phyloP scores from a whole-genome alignment of 208 protist species.

The Acanthamoeba quina region DNA sequence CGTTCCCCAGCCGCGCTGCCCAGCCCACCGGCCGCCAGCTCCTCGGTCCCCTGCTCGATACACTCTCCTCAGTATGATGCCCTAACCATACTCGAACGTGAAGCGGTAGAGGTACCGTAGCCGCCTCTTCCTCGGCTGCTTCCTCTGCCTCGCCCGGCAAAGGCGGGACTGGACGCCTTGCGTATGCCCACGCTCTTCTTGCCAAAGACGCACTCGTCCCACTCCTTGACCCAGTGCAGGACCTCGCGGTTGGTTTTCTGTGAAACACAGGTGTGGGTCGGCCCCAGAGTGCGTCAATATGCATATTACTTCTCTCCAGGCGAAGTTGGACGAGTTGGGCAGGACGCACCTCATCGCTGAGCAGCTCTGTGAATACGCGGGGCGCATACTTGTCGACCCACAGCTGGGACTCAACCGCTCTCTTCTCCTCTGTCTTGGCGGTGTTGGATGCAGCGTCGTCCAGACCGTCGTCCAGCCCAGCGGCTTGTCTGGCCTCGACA shows the following conservation, averaged over 20 bases:
- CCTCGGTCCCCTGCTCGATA: not conserved
- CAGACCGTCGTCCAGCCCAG: not conserved
- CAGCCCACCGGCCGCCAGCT: not conserved
- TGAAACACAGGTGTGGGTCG: no score
- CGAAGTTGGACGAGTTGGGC: not conserved
- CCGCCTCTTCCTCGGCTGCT: not conserved
- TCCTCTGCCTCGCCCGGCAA: not conserved
- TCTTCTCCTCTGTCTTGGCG: not conserved
- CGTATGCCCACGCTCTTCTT: slow-evolving; percentile 47
- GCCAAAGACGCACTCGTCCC: slow-evolving; percentile 72
- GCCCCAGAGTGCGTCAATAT: no score
- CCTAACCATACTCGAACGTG: no score
- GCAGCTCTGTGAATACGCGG: slow-evolving; percentile 20
- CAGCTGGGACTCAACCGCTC: slow-evolving; percentile 18
- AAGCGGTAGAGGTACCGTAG: not conserved
- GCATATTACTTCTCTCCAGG: no score
- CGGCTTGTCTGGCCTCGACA: not conserved
- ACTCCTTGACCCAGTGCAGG: slow-evolving; percentile 66
- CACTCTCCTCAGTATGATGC: not conserved
- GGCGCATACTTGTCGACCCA: slow-evolving; percentile 74
- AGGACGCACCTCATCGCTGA: slow-evolving; percentile 57
- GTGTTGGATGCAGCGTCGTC: not conserved
- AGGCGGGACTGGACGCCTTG: not conserved
- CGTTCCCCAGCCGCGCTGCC: slow-evolving; percentile 28
- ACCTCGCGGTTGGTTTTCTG: slow-evolving; percentile 74